Evolutionary conservation across 1,284 basidiomycete genomes (phyloP).

Genomic region (Cutaneotrichosporon spelunceum): DNA sequence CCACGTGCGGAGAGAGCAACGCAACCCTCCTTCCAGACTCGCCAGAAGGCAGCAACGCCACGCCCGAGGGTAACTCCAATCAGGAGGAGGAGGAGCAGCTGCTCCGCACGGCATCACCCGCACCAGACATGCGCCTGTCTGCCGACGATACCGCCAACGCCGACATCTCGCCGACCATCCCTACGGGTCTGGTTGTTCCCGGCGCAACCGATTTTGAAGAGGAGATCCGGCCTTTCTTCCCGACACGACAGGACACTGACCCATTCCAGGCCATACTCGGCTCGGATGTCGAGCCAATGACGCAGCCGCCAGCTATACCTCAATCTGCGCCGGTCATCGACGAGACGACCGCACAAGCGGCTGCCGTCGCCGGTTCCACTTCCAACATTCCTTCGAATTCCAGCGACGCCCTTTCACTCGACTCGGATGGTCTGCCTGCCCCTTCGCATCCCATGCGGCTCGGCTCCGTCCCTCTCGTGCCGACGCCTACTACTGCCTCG

Average conservation of each 20-base stretch:
- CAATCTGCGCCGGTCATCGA: not conserved
- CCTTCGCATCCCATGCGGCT: not conserved
- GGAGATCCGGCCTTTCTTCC: not conserved
- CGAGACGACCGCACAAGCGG: not conserved
- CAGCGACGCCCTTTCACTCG: not conserved
- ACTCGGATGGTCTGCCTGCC: not conserved
- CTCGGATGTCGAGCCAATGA: not conserved
- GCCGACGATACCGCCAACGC: not conserved
- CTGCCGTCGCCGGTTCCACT: not conserved
- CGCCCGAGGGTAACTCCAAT: too few relatives aligned
- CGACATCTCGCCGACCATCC: slow-evolving; percentile 7
- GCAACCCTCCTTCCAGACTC: slow-evolving; percentile 59
- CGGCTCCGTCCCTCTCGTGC: not conserved
- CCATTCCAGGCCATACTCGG: not conserved
- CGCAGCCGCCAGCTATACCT: not conserved
- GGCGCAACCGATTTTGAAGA: not conserved
- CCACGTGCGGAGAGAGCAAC: slow-evolving; percentile 68
- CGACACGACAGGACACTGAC: not conserved
- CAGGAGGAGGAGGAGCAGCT: not conserved
- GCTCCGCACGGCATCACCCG: not conserved
- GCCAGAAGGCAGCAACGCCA: not conserved
- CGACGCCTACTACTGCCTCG: not conserved
- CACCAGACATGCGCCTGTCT: not conserved
- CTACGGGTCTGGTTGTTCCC: slow-evolving; percentile 3
- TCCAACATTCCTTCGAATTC: not conserved